Conservation (phyloP, 1,284 basidiomycete genomes). For the Sporisorium sorghi region DNA sequence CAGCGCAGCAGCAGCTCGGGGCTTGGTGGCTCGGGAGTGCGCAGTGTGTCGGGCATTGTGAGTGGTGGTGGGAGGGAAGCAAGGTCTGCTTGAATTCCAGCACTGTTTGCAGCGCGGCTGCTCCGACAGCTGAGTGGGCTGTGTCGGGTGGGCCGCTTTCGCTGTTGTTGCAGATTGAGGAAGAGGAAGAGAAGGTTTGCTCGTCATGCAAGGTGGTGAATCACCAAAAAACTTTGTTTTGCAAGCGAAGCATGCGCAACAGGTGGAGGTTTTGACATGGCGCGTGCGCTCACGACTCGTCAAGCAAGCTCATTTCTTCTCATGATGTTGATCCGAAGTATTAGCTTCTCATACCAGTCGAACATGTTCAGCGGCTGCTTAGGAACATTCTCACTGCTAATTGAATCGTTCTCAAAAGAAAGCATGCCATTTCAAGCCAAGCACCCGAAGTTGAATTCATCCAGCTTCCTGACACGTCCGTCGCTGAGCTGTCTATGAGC, state of each 20-base stretch:
- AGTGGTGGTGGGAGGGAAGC: constrained; percentile 15
- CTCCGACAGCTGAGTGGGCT: too few species aligned
- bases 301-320: not conserved
- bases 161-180: not conserved
- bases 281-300: constrained; percentile 6
- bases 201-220: constrained; percentile 5
- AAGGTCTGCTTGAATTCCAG: constrained; percentile 14
- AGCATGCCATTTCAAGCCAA: too few species aligned
- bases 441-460: too few species aligned
- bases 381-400: too few species aligned
- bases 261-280: constrained; percentile 12
- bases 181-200: not conserved
- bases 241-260: not conserved
- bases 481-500: too few species aligned
- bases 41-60: constrained; percentile 13
- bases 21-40: constrained; percentile 39
- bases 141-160: too few species aligned
- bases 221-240: not conserved
- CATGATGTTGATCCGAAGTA: not conserved
- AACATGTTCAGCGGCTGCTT: too few species aligned
- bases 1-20: constrained; percentile 72
- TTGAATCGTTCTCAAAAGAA: too few species aligned
- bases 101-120: not conserved
- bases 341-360: too few species aligned
- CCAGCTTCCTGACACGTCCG: too few species aligned